Evolutionary conservation across 2,329 filamentous ascomycete species (phyloP).

Genomic region (Tolypocladium inflatum): DNA sequence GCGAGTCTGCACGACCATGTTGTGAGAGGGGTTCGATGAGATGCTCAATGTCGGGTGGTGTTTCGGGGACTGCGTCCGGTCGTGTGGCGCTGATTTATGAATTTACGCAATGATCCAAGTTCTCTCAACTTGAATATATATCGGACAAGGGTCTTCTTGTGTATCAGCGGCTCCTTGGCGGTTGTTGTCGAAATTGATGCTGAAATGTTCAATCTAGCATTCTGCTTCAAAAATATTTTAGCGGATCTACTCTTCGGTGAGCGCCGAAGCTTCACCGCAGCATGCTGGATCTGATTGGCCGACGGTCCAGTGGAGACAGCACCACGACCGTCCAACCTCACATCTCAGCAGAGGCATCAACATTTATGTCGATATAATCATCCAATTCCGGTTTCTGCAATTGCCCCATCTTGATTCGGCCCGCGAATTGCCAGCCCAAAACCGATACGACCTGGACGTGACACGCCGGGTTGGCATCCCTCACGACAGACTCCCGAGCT

Average conservation of each 20-base stretch:
- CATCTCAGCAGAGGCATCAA: background rate
- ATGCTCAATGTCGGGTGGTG: background rate
- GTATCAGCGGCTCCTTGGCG: background rate
- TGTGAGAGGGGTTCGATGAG: constrained; percentile 1
- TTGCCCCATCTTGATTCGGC: background rate
- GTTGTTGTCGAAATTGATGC: background rate
- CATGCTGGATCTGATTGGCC: constrained; percentile 5
- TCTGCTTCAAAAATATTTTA: constrained; percentile 6
- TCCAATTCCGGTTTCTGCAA: background rate
- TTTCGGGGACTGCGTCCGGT: background rate
- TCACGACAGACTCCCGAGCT: background rate
- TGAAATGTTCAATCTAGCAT: background rate
- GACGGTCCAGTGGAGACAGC: background rate
- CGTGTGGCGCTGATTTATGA: background rate
- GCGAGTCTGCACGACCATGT: constrained; percentile 12
- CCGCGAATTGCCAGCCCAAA: background rate
- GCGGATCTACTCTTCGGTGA: constrained; percentile 2
- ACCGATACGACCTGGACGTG: background rate
- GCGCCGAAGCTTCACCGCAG: background rate
- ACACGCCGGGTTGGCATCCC: background rate
- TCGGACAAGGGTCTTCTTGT: background rate
- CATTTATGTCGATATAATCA: background rate
- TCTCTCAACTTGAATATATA: background rate
- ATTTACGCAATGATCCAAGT: too few relatives aligned
- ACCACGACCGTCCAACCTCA: background rate